Conservation (phyloP, 495 filamentous ascomycete genomes). For the Parachaetomium inaequale region DNA sequence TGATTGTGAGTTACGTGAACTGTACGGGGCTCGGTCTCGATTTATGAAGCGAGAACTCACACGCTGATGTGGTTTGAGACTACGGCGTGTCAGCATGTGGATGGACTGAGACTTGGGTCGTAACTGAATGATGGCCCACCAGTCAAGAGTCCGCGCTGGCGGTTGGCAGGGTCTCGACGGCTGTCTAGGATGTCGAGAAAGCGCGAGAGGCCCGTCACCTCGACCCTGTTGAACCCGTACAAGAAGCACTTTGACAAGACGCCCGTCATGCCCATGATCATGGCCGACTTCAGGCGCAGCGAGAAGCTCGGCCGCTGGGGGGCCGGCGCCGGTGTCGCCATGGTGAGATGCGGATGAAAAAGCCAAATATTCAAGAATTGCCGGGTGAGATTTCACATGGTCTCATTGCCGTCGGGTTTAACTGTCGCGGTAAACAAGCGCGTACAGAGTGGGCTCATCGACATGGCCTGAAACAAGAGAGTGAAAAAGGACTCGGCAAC, state of each 20-base stretch:
- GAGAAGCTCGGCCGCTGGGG: constrained; percentile 45
- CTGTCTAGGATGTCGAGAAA: constrained; percentile 74
- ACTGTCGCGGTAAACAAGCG: not conserved
- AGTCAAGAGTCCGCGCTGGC: constrained; percentile 78
- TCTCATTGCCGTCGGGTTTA: not conserved
- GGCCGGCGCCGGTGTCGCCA: constrained; percentile 16
- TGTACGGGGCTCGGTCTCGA: not conserved
- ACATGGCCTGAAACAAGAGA: not conserved
- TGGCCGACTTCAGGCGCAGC: constrained; percentile 51
- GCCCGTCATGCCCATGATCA: constrained; percentile 53
- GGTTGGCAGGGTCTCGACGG: constrained; percentile 61
- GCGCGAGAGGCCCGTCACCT: constrained; percentile 66
- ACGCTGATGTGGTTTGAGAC: constrained; percentile 95
- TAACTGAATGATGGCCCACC: constrained; percentile 47
- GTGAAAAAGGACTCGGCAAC: not conserved
- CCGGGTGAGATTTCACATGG: not conserved
- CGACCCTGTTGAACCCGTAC: constrained; percentile 51
- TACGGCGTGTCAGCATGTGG: constrained; percentile 36
- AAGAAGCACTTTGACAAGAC: constrained; percentile 43
- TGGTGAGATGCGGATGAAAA: not conserved
- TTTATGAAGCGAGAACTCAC: constrained; percentile 57
- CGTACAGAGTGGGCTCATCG: not conserved
- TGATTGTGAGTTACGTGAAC: not conserved
- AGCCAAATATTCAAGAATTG: not conserved
- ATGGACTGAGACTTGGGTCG: not conserved